Evolutionary conservation across 441 rosid genomes (phyloP).

Genomic region (Rhodomyrtus psidioides): DNA sequence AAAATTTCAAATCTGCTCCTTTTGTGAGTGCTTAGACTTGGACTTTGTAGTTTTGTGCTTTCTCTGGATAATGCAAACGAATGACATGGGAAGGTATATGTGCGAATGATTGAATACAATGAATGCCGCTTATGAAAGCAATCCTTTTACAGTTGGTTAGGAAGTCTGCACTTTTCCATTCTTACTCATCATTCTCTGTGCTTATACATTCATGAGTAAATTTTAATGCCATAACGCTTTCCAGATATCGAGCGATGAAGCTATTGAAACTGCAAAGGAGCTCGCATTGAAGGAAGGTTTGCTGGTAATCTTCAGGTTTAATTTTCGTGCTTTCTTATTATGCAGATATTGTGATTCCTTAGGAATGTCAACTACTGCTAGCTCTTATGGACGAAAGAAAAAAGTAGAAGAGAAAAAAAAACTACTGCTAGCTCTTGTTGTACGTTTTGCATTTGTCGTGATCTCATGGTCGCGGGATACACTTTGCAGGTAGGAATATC

Average conservation of each 20-base stretch:
- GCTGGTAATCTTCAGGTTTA: slow-evolving; percentile 32
- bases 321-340: background rate
- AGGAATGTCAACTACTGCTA: background rate
- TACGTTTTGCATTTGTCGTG: background rate
- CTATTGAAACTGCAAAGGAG: slow-evolving; percentile 74
- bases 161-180: background rate
- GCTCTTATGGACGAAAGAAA: background rate
- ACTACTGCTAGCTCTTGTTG: background rate
- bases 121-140: background rate
- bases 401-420: background rate
- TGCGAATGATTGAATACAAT: background rate
- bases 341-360: background rate
- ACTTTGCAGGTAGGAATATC: slow-evolving; percentile 76
- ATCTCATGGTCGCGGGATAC: background rate
- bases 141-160: background rate
- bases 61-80: background rate
- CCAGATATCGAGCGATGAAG: slow-evolving; percentile 76
- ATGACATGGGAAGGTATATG: background rate
- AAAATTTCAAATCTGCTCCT: background rate
- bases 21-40: background rate
- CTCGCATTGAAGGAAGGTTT: slow-evolving; percentile 84
- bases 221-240: background rate
- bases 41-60: background rate
- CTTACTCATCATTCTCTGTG: background rate
- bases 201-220: background rate